phyloP scores from a whole-genome alignment of 352 stramenopile species.

The Phytophthora rubi region DNA sequence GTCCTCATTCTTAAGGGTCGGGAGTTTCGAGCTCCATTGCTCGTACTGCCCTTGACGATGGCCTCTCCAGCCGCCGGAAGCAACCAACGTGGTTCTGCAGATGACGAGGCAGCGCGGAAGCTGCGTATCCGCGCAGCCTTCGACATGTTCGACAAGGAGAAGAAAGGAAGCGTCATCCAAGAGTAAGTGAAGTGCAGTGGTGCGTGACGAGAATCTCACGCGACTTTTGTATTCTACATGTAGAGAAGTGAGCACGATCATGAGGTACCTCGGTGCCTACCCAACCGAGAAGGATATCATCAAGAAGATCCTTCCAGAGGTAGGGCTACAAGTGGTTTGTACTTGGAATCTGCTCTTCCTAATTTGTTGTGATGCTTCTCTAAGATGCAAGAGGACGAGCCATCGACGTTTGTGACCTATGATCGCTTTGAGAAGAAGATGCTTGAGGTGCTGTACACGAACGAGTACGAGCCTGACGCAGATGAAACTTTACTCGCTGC shows the following conservation, averaged over 20 bases:
- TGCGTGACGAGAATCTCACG: not conserved
- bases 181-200: slow-evolving; percentile 46
- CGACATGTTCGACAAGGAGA: slow-evolving; percentile 93
- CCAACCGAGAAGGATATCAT: slow-evolving; percentile 92
- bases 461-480: slow-evolving; percentile 89
- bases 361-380: not conserved
- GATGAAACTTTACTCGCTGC: slow-evolving; percentile 89
- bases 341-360: not conserved
- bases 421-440: slow-evolving; percentile 94
- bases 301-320: slow-evolving; percentile 91
- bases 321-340: slow-evolving; percentile 17
- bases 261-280: slow-evolving; percentile 90
- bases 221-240: not conserved
- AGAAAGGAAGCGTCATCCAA: slow-evolving; percentile 89
- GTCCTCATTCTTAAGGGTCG: not conserved
- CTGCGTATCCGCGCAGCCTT: slow-evolving; percentile 83
- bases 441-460: slow-evolving; percentile 90
- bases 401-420: slow-evolving; percentile 89
- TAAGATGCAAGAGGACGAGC: slow-evolving; percentile 91
- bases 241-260: slow-evolving; percentile 91
- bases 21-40: slow-evolving; percentile 9
- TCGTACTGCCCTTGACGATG: slow-evolving; percentile 42
- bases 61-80: slow-evolving; percentile 44
- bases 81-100: slow-evolving; percentile 41
- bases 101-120: slow-evolving; percentile 56